These are phyloP conservation scores for Wallemia ichthyophaga DNA, from an alignment of 1,284 basidiomycete genomes.

Conservation along the genomic window DNA sequence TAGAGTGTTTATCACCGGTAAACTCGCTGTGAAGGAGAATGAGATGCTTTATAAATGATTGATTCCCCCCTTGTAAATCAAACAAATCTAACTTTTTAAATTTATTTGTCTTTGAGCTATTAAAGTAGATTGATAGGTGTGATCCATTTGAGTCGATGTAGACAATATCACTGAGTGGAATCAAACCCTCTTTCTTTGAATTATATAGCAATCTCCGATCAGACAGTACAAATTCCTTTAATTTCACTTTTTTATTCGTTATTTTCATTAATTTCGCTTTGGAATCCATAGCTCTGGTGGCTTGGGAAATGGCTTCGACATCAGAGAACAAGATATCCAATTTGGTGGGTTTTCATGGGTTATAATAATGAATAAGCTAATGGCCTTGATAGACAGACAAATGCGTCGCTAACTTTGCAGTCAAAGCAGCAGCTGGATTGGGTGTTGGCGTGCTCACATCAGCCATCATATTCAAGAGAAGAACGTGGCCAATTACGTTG, in stretches of 20 bases:
- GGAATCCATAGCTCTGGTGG: background rate
- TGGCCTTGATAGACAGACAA: background rate
- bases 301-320: background rate
- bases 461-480: conserved; percentile 17
- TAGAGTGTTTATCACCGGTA: too few relatives aligned
- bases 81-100: conserved; percentile 36
- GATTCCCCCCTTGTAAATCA: background rate
- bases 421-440: conserved; percentile 18
- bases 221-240: conserved; percentile 39
- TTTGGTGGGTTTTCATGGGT: background rate
- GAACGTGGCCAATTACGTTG: conserved; percentile 18
- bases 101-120: conserved; percentile 56
- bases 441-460: conserved; percentile 17
- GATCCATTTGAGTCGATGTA: background rate
- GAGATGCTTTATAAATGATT: background rate
- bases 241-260: conserved; percentile 51
- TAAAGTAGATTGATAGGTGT: background rate
- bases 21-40: background rate
- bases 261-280: conserved; percentile 46
- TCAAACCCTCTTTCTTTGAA: conserved; percentile 33
- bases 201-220: conserved; percentile 54
- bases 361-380: background rate
- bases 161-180: conserved; percentile 1
- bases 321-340: background rate
- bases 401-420: conserved; percentile 16